Evolutionary conservation across 345 rosid genomes (phyloP).

Genomic region (Arabidopsis arenosa): DNA sequence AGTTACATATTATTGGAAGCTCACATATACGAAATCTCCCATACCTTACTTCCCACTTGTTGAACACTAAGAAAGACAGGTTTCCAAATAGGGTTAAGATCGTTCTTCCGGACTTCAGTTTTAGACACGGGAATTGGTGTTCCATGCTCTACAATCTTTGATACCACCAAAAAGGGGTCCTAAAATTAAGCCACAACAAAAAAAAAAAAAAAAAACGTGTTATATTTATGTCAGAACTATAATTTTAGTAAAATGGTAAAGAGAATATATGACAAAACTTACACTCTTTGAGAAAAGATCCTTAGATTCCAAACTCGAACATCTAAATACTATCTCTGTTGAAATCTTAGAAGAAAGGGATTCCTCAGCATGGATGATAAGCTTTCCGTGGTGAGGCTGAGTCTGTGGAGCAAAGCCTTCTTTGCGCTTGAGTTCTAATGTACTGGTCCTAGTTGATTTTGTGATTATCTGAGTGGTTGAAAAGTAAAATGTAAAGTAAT

Average conservation of each 20-base stretch:
- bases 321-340: constrained; percentile 73
- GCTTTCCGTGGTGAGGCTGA: constrained; percentile 60
- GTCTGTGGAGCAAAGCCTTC: constrained; percentile 55
- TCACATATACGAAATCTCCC: constrained; percentile 25
- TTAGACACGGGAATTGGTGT: constrained; percentile 74
- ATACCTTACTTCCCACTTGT: constrained; percentile 93
- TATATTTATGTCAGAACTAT: constrained; percentile 13
- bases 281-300: constrained; percentile 90
- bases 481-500: background rate
- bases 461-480: constrained; percentile 66
- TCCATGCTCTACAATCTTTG: constrained; percentile 71
- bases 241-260: constrained; percentile 22
- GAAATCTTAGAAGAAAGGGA: constrained; percentile 70
- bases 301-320: constrained; percentile 77
- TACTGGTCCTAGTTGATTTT: constrained; percentile 53
- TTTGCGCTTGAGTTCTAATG: constrained; percentile 61
- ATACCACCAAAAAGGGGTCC: constrained; percentile 90
- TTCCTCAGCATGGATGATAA: constrained; percentile 88
- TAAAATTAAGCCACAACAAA: constrained; percentile 44
- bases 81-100: constrained; percentile 74
- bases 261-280: constrained; percentile 44
- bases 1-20: background rate
- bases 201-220: background rate
- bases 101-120: constrained; percentile 84
- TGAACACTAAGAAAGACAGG: constrained; percentile 75